Conservation (phyloP, 2,329 filamentous ascomycete species). For the Monosporascus sp. region DNA sequence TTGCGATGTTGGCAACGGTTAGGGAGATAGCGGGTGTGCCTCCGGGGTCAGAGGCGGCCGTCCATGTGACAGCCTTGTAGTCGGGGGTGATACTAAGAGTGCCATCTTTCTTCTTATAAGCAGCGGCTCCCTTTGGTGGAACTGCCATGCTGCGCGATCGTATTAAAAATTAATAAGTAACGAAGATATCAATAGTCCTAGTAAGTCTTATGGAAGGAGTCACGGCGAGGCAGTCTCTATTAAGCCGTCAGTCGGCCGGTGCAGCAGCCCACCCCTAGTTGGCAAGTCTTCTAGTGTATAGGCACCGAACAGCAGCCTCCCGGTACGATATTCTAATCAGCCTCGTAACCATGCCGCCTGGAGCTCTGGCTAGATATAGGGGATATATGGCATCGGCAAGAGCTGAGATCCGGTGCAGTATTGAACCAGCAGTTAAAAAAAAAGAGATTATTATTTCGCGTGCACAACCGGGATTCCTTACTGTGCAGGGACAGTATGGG, state of each 20-base stretch:
- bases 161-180: neutral
- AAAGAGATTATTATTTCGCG: too few relatives aligned
- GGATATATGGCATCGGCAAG: too few relatives aligned
- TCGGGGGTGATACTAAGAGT: conserved; percentile 70
- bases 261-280: too few relatives aligned
- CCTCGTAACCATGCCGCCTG: too few relatives aligned
- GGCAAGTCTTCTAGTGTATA: too few relatives aligned
- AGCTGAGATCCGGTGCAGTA: too few relatives aligned
- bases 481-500: too few relatives aligned
- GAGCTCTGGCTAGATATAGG: too few relatives aligned
- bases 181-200: neutral
- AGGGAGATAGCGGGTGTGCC: conserved; percentile 65
- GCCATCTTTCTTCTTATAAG: conserved; percentile 97
- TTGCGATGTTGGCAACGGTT: conserved; percentile 71
- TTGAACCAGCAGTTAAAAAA: too few relatives aligned
- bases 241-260: neutral
- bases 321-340: neutral
- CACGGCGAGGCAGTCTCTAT: neutral
- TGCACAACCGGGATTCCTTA: too few relatives aligned
- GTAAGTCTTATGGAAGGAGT: too few relatives aligned
- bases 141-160: conserved; percentile 42
- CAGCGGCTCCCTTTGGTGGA: conserved; percentile 60
- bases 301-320: neutral
- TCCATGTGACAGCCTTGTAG: conserved; percentile 74
- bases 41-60: conserved; percentile 56